Conservation (phyloP, 192 early-diverging fungal genomes). For the Kappamyces sp. region DNA sequence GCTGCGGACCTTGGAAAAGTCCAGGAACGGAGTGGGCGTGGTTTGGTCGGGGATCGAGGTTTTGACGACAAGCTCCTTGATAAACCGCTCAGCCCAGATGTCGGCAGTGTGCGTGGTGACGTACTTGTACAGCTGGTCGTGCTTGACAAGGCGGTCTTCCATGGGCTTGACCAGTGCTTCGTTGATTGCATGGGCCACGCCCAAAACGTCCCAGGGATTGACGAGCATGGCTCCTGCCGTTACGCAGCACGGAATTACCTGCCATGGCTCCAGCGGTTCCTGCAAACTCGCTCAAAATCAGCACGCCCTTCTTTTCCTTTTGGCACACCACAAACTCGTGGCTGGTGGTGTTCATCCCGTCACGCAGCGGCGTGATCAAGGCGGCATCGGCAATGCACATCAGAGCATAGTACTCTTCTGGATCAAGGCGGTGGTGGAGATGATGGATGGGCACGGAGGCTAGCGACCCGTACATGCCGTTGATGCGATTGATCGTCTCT, state of each 20-base stretch:
- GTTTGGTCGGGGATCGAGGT: constrained; percentile 34
- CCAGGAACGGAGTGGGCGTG: constrained; percentile 46
- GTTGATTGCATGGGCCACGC: constrained; percentile 83
- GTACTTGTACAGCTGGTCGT: constrained; percentile 77
- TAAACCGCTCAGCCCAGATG: constrained; percentile 80
- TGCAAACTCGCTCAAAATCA: constrained; percentile 95
- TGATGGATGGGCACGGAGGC: constrained; percentile 93
- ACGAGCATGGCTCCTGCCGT: constrained; percentile 61
- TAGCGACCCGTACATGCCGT: constrained; percentile 88
- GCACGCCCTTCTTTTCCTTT: constrained; percentile 71
- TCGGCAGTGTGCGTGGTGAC: constrained; percentile 76
- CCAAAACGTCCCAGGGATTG: constrained; percentile 94
- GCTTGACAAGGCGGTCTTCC: constrained; percentile 69
- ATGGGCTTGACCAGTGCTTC: constrained; percentile 75
- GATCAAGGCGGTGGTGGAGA: constrained; percentile 85
- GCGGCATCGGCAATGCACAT: constrained; percentile 89
- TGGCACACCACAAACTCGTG: constrained; percentile 94
- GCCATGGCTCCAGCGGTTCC: constrained; percentile 88
- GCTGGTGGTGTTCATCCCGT: constrained; percentile 97
- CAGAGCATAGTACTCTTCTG: constrained; percentile 93
- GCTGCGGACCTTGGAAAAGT: constrained; percentile 23
- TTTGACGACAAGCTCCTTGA: constrained; percentile 63
- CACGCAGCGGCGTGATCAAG: constrained; percentile 84
- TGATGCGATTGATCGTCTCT: constrained; percentile 88
- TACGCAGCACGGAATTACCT: not conserved